Evolutionary conservation across 257 asterid genomes (phyloP).

Genomic region (Capsicum pubescens): DNA sequence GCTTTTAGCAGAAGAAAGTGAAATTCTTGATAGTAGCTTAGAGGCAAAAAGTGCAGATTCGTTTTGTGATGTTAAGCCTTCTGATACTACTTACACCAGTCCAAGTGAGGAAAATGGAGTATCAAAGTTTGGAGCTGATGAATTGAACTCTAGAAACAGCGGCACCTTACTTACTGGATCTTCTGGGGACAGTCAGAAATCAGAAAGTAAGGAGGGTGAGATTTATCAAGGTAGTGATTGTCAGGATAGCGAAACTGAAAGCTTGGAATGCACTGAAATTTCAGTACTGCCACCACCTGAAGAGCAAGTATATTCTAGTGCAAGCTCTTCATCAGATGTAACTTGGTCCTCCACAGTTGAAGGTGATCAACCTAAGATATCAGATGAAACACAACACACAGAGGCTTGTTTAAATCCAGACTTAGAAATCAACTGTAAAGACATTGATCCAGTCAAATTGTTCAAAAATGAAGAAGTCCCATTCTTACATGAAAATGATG

Average conservation of each 20-base stretch:
- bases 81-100: constrained; percentile 30
- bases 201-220: constrained; percentile 40
- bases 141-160: constrained; percentile 8
- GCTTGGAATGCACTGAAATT: constrained; percentile 19
- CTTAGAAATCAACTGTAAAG: constrained; percentile 34
- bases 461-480: constrained; percentile 35
- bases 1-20: constrained; percentile 39
- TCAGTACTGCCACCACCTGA: constrained; percentile 33
- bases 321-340: constrained; percentile 26
- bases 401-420: constrained; percentile 31
- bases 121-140: constrained; percentile 34
- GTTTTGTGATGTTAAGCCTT: constrained; percentile 35
- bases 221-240: constrained; percentile 32
- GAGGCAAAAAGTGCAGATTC: constrained; percentile 35
- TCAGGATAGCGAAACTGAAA: constrained; percentile 33
- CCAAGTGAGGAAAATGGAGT: constrained; percentile 19
- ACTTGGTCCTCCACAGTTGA: constrained; percentile 31
- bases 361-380: constrained; percentile 34
- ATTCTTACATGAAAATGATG: constrained; percentile 28
- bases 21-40: constrained; percentile 38
- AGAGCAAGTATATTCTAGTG: constrained; percentile 20
- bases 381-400: constrained; percentile 29
- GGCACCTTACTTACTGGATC: constrained; percentile 24
- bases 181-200: constrained; percentile 29
- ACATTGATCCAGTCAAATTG: constrained; percentile 34